A percentile compares a stretch with the other conserved stretches of the same genome.
Conservation (phyloP, 2,329 filamentous ascomycete species). For the Scopulariopsis brevicaulis region DNA sequence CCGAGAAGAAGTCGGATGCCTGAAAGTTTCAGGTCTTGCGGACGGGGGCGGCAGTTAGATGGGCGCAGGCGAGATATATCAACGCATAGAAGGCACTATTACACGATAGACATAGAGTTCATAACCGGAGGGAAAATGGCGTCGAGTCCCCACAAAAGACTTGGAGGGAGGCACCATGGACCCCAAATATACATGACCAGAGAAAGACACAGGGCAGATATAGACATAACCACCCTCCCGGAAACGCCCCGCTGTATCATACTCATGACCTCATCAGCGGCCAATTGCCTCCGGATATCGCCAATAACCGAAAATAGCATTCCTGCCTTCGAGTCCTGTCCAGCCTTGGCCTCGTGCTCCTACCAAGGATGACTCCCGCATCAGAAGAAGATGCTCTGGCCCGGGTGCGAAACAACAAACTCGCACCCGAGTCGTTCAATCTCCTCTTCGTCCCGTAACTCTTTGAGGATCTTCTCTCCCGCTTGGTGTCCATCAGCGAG, state of each 20-base stretch:
- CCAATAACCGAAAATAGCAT: background rate
- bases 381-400: constrained; percentile 46
- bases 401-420: constrained; percentile 60
- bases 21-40: background rate
- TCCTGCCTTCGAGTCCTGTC: no score
- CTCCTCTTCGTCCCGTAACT: constrained; percentile 57
- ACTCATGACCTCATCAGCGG: background rate
- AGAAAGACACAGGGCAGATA: constrained; percentile 1
- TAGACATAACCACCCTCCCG: constrained; percentile 4
- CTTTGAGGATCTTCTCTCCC: constrained; percentile 53
- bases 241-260: constrained; percentile 1
- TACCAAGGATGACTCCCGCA: background rate
- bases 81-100: background rate
- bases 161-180: background rate
- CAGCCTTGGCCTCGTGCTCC: no score
- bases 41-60: background rate
- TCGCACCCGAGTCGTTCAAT: constrained; percentile 62
- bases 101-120: background rate
- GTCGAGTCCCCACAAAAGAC: background rate
- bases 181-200: background rate
- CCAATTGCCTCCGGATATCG: background rate
- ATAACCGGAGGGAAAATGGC: background rate
- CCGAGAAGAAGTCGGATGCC: background rate
- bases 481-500: constrained; percentile 59
- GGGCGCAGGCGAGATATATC: background rate